Base-by-base conservation (phyloP, 768 basidiomycete species). In the Boletellus ananas region DNA sequence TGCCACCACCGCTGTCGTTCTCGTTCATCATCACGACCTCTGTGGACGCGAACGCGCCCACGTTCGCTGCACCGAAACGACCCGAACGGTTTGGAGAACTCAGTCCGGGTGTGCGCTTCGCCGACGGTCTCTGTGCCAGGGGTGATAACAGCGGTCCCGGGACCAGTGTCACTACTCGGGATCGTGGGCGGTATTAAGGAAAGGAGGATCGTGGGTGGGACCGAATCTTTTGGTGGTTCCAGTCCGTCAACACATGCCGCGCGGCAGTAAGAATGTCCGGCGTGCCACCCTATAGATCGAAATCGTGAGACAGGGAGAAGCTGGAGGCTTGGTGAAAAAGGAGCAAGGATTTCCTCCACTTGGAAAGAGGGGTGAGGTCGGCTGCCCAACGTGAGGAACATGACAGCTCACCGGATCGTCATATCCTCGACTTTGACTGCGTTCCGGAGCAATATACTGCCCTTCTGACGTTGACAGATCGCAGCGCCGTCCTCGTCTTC, bases 181-280 rank as follows among this genome's bases (percentile, higher is more conserved):
- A 70, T 59, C 12, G 64, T 70, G 0, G 77, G 70, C 6, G 88
- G 86, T 49, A 91, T 75, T 27, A 80, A 75, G 1, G 90, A 90
- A 0, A 90, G 85, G 64, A 94, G 91, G 2, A 90, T 65, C 8
- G 73, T 61, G 0, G 95, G 94, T 9, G 94, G 92, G 2, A 73
- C 65, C 4, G 92, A 11, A 97, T 95, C 63, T 92, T 95, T 66
- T 96, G 93, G 50, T 90, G 83, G 60, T 97, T 97, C 94, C 95
- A 99, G 64, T 99, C 94, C 43, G 75, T 80, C 1, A 97, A 68
- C 20, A 97, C 78, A 13, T 86, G 82, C 31, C 90, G 84, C 0
- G 94, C 92, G 0, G 92, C 80, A 6, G 87, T 75, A 37, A 85
- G 80, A 29, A 94, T 67, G 66, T 97, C 93, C 2, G 95, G 94